Percentiles rank a stretch among this genome's conserved stretches.
These are phyloP conservation scores for Spathaspora gorwiae DNA, from an alignment of 805 yeast genomes.

Conservation along the genomic window DNA sequence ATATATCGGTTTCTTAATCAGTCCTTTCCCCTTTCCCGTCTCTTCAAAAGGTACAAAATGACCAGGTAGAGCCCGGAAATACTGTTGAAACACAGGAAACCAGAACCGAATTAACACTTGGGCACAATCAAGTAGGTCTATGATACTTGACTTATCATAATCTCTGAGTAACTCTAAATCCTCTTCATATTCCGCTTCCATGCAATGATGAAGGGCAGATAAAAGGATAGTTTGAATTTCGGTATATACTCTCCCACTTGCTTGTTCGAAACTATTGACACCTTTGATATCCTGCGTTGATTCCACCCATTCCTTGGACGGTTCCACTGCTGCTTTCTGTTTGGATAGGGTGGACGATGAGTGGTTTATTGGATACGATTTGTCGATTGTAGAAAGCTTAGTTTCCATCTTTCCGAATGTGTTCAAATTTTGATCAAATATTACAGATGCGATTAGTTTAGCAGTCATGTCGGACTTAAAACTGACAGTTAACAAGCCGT, in stretches of 20 bases:
- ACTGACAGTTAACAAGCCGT: conserved; percentile 61
- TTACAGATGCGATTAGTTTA: conserved; percentile 35
- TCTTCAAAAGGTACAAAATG: conserved; percentile 16
- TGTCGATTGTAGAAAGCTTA: background rate
- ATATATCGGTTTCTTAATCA: conserved; percentile 14
- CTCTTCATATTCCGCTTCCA: conserved; percentile 54
- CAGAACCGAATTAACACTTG: conserved; percentile 42
- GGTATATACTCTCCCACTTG: conserved; percentile 22
- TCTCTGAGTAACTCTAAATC: conserved; percentile 48
- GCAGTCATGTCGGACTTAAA: conserved; percentile 44
- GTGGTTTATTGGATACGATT: background rate
- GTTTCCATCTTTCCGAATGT: conserved; percentile 16
- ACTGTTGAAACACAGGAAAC: conserved; percentile 55
- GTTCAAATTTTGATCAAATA: conserved; percentile 29
- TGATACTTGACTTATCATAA: conserved; percentile 35
- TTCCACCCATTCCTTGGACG: conserved; percentile 11
- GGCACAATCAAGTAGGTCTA: conserved; percentile 40
- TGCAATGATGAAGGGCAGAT: conserved; percentile 46
- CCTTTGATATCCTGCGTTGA: conserved; percentile 3
- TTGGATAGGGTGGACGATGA: background rate
- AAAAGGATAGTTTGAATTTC: conserved; percentile 40
- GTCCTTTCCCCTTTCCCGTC: conserved; percentile 9
- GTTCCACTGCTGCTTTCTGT: background rate
- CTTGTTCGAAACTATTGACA: conserved; percentile 7
- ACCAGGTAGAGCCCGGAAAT: conserved; percentile 24